Evolutionary conservation across 2,329 filamentous ascomycete genomes (phyloP).

Genomic region (Colletotrichum sp.): DNA sequence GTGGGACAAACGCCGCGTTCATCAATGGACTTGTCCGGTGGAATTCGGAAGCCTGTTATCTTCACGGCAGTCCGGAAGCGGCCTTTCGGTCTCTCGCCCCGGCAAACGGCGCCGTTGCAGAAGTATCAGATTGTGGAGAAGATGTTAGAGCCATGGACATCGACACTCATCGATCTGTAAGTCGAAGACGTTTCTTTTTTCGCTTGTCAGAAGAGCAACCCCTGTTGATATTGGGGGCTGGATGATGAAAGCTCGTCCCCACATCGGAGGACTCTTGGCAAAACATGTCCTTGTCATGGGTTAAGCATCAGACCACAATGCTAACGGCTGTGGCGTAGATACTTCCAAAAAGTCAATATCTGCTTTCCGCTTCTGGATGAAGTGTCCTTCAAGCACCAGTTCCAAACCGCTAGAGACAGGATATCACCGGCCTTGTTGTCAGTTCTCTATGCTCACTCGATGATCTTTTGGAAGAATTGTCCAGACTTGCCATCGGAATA

Average conservation of each 20-base stretch:
- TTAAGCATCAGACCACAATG: background rate
- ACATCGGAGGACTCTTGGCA: background rate
- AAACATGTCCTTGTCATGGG: background rate
- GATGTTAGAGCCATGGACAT: slow-evolving; percentile 58
- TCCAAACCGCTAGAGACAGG: slow-evolving; percentile 46
- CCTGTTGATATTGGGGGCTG: background rate
- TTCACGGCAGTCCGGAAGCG: slow-evolving; percentile 52
- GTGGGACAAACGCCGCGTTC: background rate
- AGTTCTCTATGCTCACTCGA: slow-evolving; percentile 61
- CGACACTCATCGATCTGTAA: slow-evolving; percentile 54
- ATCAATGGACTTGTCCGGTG: background rate
- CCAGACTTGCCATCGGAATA: slow-evolving; percentile 47
- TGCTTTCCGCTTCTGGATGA: slow-evolving; percentile 67
- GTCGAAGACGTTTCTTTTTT: slow-evolving; percentile 16
- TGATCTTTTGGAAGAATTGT: slow-evolving; percentile 62
- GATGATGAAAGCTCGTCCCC: background rate
- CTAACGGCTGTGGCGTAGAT: slow-evolving; percentile 36
- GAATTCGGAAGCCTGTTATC: slow-evolving; percentile 38
- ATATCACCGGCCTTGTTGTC: slow-evolving; percentile 62
- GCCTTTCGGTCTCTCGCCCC: slow-evolving; percentile 44
- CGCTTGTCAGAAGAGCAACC: background rate
- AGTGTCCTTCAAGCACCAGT: slow-evolving; percentile 54
- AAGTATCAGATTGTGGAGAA: slow-evolving; percentile 64
- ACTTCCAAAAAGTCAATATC: slow-evolving; percentile 60
- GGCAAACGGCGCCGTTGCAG: slow-evolving; percentile 41